phyloP scores from a whole-genome alignment of 73 alveolate species.

The Breviolum minutum region DNA sequence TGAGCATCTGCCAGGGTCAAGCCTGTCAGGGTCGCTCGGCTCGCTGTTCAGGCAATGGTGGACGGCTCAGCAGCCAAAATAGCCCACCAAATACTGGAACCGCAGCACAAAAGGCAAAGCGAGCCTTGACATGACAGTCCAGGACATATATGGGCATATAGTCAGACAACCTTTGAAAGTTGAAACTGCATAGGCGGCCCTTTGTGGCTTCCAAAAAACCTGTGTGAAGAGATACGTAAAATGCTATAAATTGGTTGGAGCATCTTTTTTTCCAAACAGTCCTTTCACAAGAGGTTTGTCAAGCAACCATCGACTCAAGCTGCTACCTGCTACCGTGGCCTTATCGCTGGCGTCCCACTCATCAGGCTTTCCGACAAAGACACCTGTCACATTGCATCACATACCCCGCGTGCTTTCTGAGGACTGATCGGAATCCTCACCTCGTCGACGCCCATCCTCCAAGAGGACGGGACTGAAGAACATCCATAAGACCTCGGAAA shows the following conservation, averaged over 20 bases:
- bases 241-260: background rate
- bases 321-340: background rate
- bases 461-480: slow-evolving; percentile 75
- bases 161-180: background rate
- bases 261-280: too few relatives aligned
- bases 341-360: slow-evolving; percentile 36
- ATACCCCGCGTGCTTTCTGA: background rate
- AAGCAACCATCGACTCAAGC: too few relatives aligned
- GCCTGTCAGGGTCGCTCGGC: slow-evolving; percentile 9
- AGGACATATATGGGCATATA: background rate
- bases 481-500: slow-evolving; percentile 72
- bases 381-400: background rate
- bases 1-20: too few relatives aligned
- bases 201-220: background rate
- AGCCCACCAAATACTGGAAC: slow-evolving; percentile 59
- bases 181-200: background rate
- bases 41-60: slow-evolving; percentile 64
- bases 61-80: slow-evolving; percentile 89
- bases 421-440: background rate
- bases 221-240: background rate
- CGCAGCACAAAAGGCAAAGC: slow-evolving; percentile 31
- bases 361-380: slow-evolving; percentile 52
- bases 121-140: background rate
- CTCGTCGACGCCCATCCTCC: slow-evolving; percentile 93
- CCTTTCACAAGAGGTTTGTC: too few relatives aligned